phyloP scores from a whole-genome alignment of 306 rosid species.

The Benincasa hispida region DNA sequence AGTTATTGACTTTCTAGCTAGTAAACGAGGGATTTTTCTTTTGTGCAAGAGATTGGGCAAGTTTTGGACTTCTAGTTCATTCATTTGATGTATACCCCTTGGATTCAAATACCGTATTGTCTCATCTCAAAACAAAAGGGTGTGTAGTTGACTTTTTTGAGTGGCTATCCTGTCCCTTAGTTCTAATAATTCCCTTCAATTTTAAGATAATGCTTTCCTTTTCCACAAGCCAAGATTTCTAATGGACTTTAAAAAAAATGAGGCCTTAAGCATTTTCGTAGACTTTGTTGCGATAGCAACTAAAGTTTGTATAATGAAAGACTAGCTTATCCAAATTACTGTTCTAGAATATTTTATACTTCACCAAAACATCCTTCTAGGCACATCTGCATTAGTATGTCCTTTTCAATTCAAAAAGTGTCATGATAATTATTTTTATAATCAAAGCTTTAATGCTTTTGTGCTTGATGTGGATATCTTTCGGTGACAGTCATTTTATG shows the following conservation, averaged over 20 bases:
- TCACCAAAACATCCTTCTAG: neutral
- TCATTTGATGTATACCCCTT: neutral
- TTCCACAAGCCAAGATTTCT: neutral
- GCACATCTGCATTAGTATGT: neutral
- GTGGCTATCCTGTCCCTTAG: neutral
- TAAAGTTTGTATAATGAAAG: neutral
- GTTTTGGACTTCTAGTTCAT: neutral
- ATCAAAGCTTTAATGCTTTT: neutral
- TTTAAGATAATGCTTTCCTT: neutral
- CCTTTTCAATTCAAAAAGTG: neutral
- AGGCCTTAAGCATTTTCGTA: neutral
- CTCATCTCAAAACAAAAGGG: neutral
- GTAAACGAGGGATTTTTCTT: neutral
- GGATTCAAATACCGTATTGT: neutral
- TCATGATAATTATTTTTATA: neutral
- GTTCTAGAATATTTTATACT: constrained; percentile 1
- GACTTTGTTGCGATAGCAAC: constrained; percentile 1
- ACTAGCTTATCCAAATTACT: neutral
- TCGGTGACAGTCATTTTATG: neutral
- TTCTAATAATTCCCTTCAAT: neutral
- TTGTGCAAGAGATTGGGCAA: neutral
- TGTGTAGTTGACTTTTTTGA: neutral
- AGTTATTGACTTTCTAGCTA: neutral
- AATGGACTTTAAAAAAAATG: neutral
- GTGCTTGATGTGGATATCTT: neutral